Evolutionary conservation across 768 basidiomycete genomes (phyloP).

Genomic region (Pisolithus orientalis): DNA sequence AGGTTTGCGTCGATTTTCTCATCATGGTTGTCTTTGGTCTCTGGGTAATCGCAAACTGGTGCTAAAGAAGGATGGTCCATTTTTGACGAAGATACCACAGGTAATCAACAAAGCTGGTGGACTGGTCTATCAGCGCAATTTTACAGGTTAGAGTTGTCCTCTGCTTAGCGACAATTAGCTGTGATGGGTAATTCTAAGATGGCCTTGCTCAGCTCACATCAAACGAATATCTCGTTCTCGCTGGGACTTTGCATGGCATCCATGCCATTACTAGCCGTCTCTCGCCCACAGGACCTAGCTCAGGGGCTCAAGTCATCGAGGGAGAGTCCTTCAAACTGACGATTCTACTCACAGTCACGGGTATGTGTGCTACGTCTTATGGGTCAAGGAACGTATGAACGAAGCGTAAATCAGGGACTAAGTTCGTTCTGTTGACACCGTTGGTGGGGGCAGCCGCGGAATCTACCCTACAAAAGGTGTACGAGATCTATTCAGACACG

Average conservation of each 20-base stretch:
- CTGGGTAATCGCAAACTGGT: constrained; percentile 50
- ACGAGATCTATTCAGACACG: constrained; percentile 89
- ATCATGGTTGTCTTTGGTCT: constrained; percentile 77
- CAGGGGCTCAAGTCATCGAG: constrained; percentile 92
- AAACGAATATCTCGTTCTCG: constrained; percentile 92
- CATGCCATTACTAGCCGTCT: constrained; percentile 96
- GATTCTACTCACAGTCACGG: constrained; percentile 84
- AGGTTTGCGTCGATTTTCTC: not conserved
- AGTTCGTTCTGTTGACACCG: constrained; percentile 90
- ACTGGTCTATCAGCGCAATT: constrained; percentile 88
- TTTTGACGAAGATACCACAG: constrained; percentile 32
- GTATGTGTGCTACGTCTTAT: constrained; percentile 33
- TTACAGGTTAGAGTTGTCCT: constrained; percentile 55
- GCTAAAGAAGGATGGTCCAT: not conserved
- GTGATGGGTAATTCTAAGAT: constrained; percentile 41
- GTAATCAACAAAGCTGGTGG: constrained; percentile 99
- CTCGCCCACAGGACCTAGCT: constrained; percentile 75
- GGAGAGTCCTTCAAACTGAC: constrained; percentile 94
- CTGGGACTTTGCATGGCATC: constrained; percentile 94
- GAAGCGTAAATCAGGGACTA: constrained; percentile 58
- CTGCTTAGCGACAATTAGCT: not conserved
- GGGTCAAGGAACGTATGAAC: not conserved
- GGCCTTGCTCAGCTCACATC: constrained; percentile 88
- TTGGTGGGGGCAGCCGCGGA: constrained; percentile 67
- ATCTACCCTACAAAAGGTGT: constrained; percentile 72